Evolutionary conservation across 2,329 filamentous ascomycete genomes (phyloP), one percentile per base, ranked within the genome.

Genomic region (Trichoderma aggressivum): DNA sequence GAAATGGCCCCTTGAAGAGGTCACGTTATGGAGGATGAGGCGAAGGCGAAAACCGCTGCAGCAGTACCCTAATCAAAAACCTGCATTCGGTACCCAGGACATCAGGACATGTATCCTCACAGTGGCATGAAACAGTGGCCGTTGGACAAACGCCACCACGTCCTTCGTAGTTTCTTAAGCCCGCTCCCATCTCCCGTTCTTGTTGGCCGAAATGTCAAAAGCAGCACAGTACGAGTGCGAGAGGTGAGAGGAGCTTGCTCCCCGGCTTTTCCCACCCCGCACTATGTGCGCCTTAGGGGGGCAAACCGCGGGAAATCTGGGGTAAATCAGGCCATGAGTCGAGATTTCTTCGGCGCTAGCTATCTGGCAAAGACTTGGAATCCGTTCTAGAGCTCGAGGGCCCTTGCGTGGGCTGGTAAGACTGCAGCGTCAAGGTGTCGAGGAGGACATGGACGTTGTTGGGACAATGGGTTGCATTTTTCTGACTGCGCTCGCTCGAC

Each of bases 241-340:
- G 6, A 39, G 36, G 63, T 28, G 47, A 36, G 67, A 67, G n/a
- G 32, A 66, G 47, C 59, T 62, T 43, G 34, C 63, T 63, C 67
- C 67, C 67, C 67, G 67, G 67, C 59, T 63, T 70, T 70, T 70
- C 56, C 65, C 65, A 61, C 65, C 65, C 65, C 65, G 56, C 65
- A 69, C 65, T 34, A 60, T 53, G 56, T 36, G 26, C 55, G 26
- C 55, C 43, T 26, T 50, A 39, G 32, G 67, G 67, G 53, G 67
- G 39, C 24, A 70, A 70, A 63, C 59, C 21, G 58, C 59, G 67
- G 59, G 67, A 70, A 70, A 70, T 70, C 67, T 63, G 67, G 67
- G 67, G 67, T 70, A 70, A 56, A 70, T 70, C 67, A 70, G 67
- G 67, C 67, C 67, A 70, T 56, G 30, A 39, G 39, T 70, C 50